Evolutionary conservation across 2,329 filamentous ascomycete genomes (phyloP).

Genomic region (Beauveria sp.): DNA sequence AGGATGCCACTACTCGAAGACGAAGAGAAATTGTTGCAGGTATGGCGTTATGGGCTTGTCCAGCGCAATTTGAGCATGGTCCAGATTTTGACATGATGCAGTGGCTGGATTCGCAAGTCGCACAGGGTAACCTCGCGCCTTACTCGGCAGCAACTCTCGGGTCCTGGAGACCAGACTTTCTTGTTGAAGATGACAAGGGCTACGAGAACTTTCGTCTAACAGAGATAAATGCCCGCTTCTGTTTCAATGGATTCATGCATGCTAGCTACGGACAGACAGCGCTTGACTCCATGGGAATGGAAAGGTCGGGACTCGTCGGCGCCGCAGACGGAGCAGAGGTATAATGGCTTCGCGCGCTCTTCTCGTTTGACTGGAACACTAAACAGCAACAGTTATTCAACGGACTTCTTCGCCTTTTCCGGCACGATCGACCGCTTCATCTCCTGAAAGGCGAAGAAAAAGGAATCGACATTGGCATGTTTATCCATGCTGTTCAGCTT

Average conservation of each 20-base stretch:
- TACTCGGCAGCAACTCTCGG: conserved; percentile 14
- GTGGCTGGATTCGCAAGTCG: conserved; percentile 15
- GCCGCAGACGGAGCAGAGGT: conserved; percentile 21
- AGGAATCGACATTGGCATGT: conserved; percentile 33
- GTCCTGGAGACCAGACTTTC: conserved; percentile 33
- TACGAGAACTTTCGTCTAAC: conserved; percentile 26
- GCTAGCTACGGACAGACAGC: conserved; percentile 23
- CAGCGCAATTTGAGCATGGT: not conserved
- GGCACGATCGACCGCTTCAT: conserved; percentile 23
- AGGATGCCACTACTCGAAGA: not conserved
- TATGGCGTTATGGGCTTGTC: not conserved
- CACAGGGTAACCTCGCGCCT: not conserved
- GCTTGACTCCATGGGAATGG: conserved; percentile 17
- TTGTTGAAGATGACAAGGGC: conserved; percentile 23
- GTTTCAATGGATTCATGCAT: conserved; percentile 30
- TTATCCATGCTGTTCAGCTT: conserved; percentile 22
- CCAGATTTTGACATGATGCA: not conserved
- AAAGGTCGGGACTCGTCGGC: conserved; percentile 13
- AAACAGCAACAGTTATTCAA: conserved; percentile 22
- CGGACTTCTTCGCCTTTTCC: conserved; percentile 24
- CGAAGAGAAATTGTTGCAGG: not conserved
- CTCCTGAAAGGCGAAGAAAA: conserved; percentile 30
- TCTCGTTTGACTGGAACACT: not conserved
- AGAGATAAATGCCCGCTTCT: conserved; percentile 35
- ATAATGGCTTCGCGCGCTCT: not conserved